phyloP scores from a whole-genome alignment of 1,284 basidiomycete genomes.

The Sanghuangporus sanghuang region DNA sequence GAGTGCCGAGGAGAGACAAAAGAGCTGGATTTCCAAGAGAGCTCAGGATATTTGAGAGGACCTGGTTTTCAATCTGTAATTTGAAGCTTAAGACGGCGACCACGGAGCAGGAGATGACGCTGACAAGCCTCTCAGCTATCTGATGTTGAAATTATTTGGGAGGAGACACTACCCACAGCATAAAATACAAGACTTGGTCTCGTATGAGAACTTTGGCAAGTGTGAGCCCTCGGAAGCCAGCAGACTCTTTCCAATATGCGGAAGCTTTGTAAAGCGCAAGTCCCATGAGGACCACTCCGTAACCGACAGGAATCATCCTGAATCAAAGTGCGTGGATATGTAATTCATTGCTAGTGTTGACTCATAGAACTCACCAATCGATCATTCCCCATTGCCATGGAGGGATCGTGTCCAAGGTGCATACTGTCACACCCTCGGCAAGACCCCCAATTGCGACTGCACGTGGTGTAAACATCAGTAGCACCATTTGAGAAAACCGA shows the following conservation, averaged over 20 bases:
- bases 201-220: conserved; percentile 2
- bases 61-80: neutral
- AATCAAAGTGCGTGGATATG: neutral
- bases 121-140: neutral
- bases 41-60: neutral
- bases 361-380: neutral
- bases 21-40: conserved; percentile 8
- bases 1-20: neutral
- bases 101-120: neutral
- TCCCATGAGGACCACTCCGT: neutral
- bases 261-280: neutral
- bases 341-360: neutral
- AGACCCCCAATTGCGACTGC: neutral
- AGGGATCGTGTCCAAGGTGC: neutral
- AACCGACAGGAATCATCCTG: neutral
- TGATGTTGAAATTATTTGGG: neutral
- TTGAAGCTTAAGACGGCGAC: neutral
- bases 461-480: neutral
- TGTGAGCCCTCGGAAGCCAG: neutral
- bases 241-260: neutral
- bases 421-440: neutral
- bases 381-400: neutral
- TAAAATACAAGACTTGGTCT: neutral
- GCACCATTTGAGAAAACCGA: neutral
- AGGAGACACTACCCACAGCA: neutral